Base-by-base conservation (phyloP, 805 yeast genomes). In the Nakazawaea wickerhamii region DNA sequence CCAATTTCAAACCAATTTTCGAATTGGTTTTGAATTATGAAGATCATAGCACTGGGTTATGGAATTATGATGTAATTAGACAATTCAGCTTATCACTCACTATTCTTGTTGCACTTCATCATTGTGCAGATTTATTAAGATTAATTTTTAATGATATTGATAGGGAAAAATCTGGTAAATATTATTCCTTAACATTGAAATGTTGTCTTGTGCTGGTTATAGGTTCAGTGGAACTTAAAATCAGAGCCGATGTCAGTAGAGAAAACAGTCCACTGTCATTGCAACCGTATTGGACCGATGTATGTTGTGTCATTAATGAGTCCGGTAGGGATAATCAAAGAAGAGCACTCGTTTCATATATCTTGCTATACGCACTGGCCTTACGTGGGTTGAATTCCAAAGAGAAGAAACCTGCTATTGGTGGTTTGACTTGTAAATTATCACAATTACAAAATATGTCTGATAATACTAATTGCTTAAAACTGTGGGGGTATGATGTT, bases 1-100 rank as follows among this genome's bases (percentile, higher is more conserved):
- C 34, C n/a, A 53, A 20, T 40, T 67, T 68, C 54, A 64, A 52
- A 0, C 54, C 50, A 18, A 53, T 57, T 33, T 59, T 57, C 28
- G 23, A 26, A 5, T 26, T 33, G 26, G 34, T 40, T 11, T n/a
- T 20, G n/a, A 6, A 14, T 15, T 38, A 10, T 13, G 30, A n/a
- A 13, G 23, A 26, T 19, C 17, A 30, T 13, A 20, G 28, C 19
- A 14, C 19, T 22, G 8, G 32, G 11, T n/a, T 21, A 13, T 6
- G 10, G 32, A 9, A 14, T 9, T 25, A 5, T 20, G 14, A 31
- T 4, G 22, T 38, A 14, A 6, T 14, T 13, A 15, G 15, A 30
- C 13, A 30, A 22, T 11, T 39, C 18, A 9, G 9, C 19, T 31
- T 39, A 9, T 7, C 42, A 9, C 14, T 28, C 31, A 28, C 7